Evolutionary conservation across 2,329 filamentous ascomycete species (phyloP), one percentile per base, ranked within the genome.

Genomic region (Camillea tinctor): DNA sequence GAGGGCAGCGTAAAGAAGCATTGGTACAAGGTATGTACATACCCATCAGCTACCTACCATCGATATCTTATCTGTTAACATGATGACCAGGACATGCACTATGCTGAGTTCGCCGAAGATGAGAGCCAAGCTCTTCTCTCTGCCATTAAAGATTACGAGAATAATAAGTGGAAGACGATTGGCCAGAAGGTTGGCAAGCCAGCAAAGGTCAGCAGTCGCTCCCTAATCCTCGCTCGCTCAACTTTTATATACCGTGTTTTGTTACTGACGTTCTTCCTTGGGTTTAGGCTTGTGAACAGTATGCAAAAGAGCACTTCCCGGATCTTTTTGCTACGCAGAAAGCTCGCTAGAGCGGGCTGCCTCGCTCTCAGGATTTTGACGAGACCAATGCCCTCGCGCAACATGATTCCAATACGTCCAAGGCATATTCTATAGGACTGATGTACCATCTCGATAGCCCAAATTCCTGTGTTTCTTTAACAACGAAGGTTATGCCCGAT

Each of bases 1-100:
- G 95, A 99, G 78, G 95, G 95, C 7, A 97, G 93, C 72, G 95
- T 99, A 21, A 99, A 98, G 83, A 99, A 98, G 79, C 95, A 99
- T 76, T 99, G 95, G 94, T 98, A 99, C 78, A 98, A 98, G 84
- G 92, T 92, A 80, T 58, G 78, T 65, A 22, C 13, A 15, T n/a
- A n/a, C n/a, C n/a, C 40, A 21, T 48, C 30, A n/a, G 7, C 26
- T 30, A 2, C 48, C 57, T 52, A 4, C 26, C 48, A 7, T 23
- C 23, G 36, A 52, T 23, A 1, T 49, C 40, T 64, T 61, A 50
- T 60, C 62, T 6, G 61, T 68, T 65, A 57, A 71, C 59, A 66
- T 59, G 30, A 2, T 26, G 51, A 60, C 62, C 71, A 95, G 91
- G 95, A 99, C 71, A 99, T 99, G 95, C 95, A 99, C 74, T 98